A percentile compares a stretch with the other conserved stretches of the same genome.
Evolutionary conservation across 768 basidiomycete species (phyloP).

Genomic region (Kwoniella heveanensis): DNA sequence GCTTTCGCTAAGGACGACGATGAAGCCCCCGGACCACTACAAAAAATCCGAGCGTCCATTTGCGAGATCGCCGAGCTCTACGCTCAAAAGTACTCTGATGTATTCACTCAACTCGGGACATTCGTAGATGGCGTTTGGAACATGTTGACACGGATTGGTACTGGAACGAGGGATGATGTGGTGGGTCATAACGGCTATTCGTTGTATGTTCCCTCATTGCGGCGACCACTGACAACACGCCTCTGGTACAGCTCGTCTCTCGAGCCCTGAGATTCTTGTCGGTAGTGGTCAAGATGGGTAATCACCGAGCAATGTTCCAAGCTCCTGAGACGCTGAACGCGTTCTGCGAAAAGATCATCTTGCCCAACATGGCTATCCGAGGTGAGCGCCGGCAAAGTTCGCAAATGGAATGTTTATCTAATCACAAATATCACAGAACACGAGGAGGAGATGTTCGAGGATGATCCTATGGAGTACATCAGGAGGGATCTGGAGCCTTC

Average conservation of each 20-base stretch:
- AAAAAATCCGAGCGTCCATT: conserved; percentile 83
- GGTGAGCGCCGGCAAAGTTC: conserved; percentile 52
- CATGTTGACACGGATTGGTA: conserved; percentile 67
- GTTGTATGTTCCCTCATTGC: background rate
- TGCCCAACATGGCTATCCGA: conserved; percentile 87
- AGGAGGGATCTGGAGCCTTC: conserved; percentile 74
- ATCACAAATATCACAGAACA: conserved; percentile 61
- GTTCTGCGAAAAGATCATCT: conserved; percentile 83
- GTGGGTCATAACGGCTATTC: conserved; percentile 58
- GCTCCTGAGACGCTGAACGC: conserved; percentile 74
- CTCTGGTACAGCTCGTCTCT: conserved; percentile 66
- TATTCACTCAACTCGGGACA: conserved; percentile 56
- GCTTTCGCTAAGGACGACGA: conserved; percentile 63
- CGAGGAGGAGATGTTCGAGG: conserved; percentile 94
- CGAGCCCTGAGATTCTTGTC: conserved; percentile 89
- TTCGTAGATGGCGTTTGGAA: conserved; percentile 91
- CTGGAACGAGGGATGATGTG: conserved; percentile 72
- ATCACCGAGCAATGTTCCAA: conserved; percentile 76
- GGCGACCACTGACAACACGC: background rate
- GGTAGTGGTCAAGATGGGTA: conserved; percentile 83
- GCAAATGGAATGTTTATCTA: background rate
- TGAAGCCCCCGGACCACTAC: conserved; percentile 77
- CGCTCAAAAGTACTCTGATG: conserved; percentile 57
- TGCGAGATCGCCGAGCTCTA: conserved; percentile 86
- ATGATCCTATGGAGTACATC: conserved; percentile 93